Base-by-base conservation (phyloP, 1,284 basidiomycete genomes). In the Cryptococcus maquisensis region DNA sequence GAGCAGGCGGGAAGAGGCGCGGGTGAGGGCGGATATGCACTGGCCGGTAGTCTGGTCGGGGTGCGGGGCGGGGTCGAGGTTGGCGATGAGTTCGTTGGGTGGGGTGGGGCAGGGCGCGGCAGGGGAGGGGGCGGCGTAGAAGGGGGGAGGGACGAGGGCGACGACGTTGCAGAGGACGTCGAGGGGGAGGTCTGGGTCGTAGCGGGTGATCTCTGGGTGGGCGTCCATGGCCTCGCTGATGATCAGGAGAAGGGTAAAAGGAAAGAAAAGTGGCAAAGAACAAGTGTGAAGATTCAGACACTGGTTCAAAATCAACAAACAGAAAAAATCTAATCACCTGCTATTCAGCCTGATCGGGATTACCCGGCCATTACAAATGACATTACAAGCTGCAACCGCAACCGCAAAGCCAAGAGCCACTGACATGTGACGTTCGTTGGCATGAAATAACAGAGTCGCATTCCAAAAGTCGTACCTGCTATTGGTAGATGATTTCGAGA, bases 101-200 rank as follows among this genome's bases (percentile, higher is more conserved):
- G 66, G 68, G 4, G 36, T n/a, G 59, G 51, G 35, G 44, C 49
- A 21, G 47, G 20, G 46, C 13, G 13, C 9, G 20, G 15, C 10
- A 5, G 51, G 52, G 2, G 51, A 52, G 0, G 50, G 50, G 26
- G 39, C 21, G 6, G 65, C 61, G 52, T 65, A 64, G 63, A 66
- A 71, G 2, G 69, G 62, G 2, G 71, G 67, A 3, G 66, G 51
- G 35, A 70, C 47, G 55, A 71, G 65, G 7, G 67, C 64, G 10
- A 62, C 62, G 49, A 70, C 60, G 50, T 65, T 62, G 36, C 63
- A 67, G 9, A 73, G 57, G 15, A 69, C 65, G 56, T 73, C 71
- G 53, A 69, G 54, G 35, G 71, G 71, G 32, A 73, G 59, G 21
- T 16, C 18, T 18, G 50, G 23, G 18, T 36, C 32, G 26, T 37